phyloP scores from a whole-genome alignment of 2,329 filamentous ascomycete genomes.

The Juglanconis oblonga region DNA sequence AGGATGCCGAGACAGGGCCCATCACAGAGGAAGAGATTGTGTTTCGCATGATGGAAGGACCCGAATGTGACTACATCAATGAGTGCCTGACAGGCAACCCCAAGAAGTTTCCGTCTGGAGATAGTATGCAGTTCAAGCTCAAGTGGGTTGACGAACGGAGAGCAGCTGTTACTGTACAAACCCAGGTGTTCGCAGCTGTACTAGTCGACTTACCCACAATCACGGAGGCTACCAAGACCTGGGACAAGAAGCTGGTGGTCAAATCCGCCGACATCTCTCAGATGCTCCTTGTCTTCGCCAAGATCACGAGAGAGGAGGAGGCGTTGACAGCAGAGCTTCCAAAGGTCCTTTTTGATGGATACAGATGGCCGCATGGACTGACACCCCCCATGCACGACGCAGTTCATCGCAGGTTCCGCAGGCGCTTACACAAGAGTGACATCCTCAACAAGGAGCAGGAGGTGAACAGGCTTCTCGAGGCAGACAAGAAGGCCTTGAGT shows the following conservation, averaged over 20 bases:
- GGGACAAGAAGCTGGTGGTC: slow-evolving; percentile 83
- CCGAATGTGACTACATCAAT: slow-evolving; percentile 77
- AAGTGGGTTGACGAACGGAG: slow-evolving; percentile 78
- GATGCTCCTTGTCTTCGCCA: slow-evolving; percentile 78
- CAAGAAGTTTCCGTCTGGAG: slow-evolving; percentile 41
- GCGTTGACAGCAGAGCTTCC: slow-evolving; percentile 68
- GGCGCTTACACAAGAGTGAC: slow-evolving; percentile 71
- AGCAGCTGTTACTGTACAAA: slow-evolving; percentile 68
- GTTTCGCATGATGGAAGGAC: slow-evolving; percentile 81
- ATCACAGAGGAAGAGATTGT: slow-evolving; percentile 87
- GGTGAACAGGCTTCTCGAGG: slow-evolving; percentile 69
- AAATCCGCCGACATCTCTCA: slow-evolving; percentile 87
- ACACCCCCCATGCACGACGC: slow-evolving; percentile 87
- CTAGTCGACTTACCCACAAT: slow-evolving; percentile 84
- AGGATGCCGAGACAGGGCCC: slow-evolving; percentile 83
- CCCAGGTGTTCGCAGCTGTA: slow-evolving; percentile 70
- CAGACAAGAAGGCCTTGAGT: slow-evolving; percentile 61
- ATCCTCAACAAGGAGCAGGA: slow-evolving; percentile 82
- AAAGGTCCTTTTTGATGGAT: slow-evolving; percentile 63
- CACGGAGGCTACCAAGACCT: slow-evolving; percentile 88
- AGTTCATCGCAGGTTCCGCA: slow-evolving; percentile 77
- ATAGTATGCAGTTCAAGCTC: slow-evolving; percentile 75
- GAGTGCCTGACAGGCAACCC: slow-evolving; percentile 9
- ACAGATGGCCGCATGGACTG: slow-evolving; percentile 80
- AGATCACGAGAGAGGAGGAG: slow-evolving; percentile 63